phyloP scores from a whole-genome alignment of 1,284 basidiomycete species.

The Leccinum pachyderme region DNA sequence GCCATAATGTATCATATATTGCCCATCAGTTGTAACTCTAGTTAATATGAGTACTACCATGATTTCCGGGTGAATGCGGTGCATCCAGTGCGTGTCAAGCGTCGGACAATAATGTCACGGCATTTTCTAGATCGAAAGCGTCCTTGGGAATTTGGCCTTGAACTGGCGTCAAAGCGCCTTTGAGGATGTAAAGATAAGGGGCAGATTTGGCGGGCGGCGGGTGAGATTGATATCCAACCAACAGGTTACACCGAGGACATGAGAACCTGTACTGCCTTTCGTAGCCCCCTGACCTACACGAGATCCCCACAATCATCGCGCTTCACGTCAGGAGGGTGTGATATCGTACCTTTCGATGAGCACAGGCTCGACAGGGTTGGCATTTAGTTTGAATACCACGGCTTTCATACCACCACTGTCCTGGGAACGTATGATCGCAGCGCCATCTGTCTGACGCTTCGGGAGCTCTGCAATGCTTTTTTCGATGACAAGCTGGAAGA shows the following conservation, averaged over 20 bases:
- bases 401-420: slow-evolving; percentile 57
- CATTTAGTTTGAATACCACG: slow-evolving; percentile 77
- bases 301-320: slow-evolving; percentile 9
- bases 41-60: neutral
- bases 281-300: slow-evolving; percentile 54
- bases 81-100: slow-evolving; percentile 4
- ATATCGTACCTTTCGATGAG: slow-evolving; percentile 64
- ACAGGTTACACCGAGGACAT: slow-evolving; percentile 72
- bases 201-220: slow-evolving; percentile 71
- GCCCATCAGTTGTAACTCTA: neutral
- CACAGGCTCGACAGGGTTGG: slow-evolving; percentile 58
- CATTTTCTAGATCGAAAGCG: slow-evolving; percentile 65
- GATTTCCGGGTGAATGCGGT: neutral
- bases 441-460: slow-evolving; percentile 68
- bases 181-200: slow-evolving; percentile 69
- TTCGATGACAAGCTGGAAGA: slow-evolving; percentile 74
- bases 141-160: slow-evolving; percentile 77
- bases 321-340: slow-evolving; percentile 16
- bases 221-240: slow-evolving; percentile 71
- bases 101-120: slow-evolving; percentile 4
- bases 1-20: neutral
- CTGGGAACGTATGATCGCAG: slow-evolving; percentile 68
- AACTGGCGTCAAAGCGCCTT: slow-evolving; percentile 71
- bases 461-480: slow-evolving; percentile 68
- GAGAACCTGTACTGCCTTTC: slow-evolving; percentile 74